These are phyloP conservation scores for Cordyceps javanica DNA, from an alignment of 2,329 filamentous ascomycete genomes.

Conservation along the genomic window DNA sequence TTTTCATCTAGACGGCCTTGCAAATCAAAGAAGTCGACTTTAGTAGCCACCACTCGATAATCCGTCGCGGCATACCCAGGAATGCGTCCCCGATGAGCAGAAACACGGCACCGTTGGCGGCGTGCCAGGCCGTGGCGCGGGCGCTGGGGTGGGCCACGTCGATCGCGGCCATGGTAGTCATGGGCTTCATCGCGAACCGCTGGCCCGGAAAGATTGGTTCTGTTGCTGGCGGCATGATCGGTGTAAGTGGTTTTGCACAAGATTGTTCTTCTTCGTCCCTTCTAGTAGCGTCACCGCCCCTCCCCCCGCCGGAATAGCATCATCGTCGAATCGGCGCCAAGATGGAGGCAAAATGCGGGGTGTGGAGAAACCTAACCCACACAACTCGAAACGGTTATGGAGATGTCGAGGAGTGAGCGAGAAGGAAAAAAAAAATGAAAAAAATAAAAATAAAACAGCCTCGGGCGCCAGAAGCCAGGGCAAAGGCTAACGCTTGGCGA, in stretches of 20 bases:
- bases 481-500: neutral
- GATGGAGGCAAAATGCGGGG: slow-evolving; percentile 7
- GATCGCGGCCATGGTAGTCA: slow-evolving; percentile 25
- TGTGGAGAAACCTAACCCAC: neutral
- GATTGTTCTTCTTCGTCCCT: neutral
- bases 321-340: slow-evolving; percentile 2
- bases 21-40: too few species aligned
- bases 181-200: slow-evolving; percentile 26
- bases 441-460: neutral
- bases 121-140: slow-evolving; percentile 18
- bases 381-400: too few species aligned
- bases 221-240: slow-evolving; percentile 25
- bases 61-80: neutral
- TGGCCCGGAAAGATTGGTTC: slow-evolving; percentile 26
- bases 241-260: slow-evolving; percentile 21
- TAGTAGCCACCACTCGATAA: neutral
- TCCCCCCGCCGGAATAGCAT: neutral
- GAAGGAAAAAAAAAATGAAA: neutral
- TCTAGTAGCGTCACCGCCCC: neutral
- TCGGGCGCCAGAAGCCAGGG: too few species aligned
- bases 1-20: too few species aligned
- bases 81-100: neutral
- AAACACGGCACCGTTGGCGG: neutral
- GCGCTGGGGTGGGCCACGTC: slow-evolving; percentile 27
- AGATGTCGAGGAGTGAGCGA: neutral